phyloP scores from a whole-genome alignment of 805 yeast species.

The Metschnikowia gelsemii region DNA sequence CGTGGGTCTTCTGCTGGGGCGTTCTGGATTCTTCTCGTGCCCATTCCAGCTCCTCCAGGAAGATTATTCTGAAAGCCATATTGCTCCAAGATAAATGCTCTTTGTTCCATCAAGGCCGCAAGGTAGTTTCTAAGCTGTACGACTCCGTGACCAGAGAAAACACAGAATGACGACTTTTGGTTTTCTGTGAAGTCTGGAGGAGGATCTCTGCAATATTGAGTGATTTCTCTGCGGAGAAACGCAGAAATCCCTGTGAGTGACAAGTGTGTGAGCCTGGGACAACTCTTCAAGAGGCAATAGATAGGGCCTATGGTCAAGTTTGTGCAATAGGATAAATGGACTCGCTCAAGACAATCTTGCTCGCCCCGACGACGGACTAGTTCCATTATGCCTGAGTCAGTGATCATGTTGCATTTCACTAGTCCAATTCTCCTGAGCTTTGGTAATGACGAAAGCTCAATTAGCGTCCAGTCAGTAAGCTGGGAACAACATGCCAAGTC shows the following conservation, averaged over 20 bases:
- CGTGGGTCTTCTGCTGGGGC: neutral
- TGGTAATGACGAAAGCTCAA: conserved; percentile 73
- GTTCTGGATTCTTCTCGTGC: neutral
- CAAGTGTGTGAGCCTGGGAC: conserved; percentile 85
- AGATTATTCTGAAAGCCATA: conserved; percentile 6
- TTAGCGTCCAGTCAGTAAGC: conserved; percentile 78
- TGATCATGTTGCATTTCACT: conserved; percentile 85
- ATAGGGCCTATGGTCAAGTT: conserved; percentile 78
- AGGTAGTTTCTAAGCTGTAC: conserved; percentile 69
- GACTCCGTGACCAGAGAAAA: conserved; percentile 90
- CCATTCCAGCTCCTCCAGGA: neutral
- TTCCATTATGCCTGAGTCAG: conserved; percentile 76
- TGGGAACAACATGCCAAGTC: conserved; percentile 94
- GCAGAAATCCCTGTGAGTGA: conserved; percentile 89
- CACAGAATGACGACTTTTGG: conserved; percentile 86
- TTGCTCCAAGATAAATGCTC: conserved; percentile 21
- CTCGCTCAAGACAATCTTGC: conserved; percentile 84
- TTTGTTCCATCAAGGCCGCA: conserved; percentile 30
- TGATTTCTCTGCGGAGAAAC: conserved; percentile 83
- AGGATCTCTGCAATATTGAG: conserved; percentile 84
- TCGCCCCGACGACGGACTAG: conserved; percentile 65
- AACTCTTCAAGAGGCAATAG: conserved; percentile 65
- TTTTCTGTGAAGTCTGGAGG: conserved; percentile 88
- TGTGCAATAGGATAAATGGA: conserved; percentile 89
- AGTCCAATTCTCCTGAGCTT: conserved; percentile 86